Evolutionary conservation across 768 basidiomycete genomes (phyloP), one percentile per base, ranked within the genome.

Genomic region (Xerocomellus intermedius): DNA sequence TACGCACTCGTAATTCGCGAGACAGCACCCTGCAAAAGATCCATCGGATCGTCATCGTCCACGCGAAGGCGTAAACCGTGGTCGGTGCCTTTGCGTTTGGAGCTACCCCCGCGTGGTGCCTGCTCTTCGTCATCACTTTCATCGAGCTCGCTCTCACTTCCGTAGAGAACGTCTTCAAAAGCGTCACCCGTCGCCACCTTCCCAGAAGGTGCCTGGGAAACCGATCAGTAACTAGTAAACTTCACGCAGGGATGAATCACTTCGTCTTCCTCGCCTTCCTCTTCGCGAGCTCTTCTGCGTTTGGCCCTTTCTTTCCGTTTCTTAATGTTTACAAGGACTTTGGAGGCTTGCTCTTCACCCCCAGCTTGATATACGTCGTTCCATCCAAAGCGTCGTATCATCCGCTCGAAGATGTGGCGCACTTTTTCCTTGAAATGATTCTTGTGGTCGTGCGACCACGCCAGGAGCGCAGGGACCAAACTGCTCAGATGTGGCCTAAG

Each of bases 341-440:
- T 98, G 41, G 84, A 79, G 30, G 89, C 86, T 38, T 94, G 89
- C 48, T 89, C 91, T 48, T 89, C 87, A 2, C 82, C 82, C 2
- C 84, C 81, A 64, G 82, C 85, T 33, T 83, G 77, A 66, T 89
- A 84, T 2, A 99, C 84, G 42, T 87, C 87, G 38, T 94, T 85
- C 80, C 84, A 97, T 0, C 86, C 87, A 65, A 97, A 97, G 58
- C 94, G 82, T 58, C 96, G 78, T 60, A 98, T 81, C 83, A 98
- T 86, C 44, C 96, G 84, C 76, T 98, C 96, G 64, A 98, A 95
- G 60, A 98, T 94, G 70, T 98, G 95, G 42, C 93, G 85, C 22
- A 97, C 94, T 76, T 98, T 98, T 47, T 82, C 78, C 72, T 98
- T 98, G 84, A 99, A 98, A 68, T 98, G 97, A 65, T 98, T 98